Percentiles rank a stretch among this genome's conserved stretches.
phyloP scores from a whole-genome alignment of 257 asterid genomes.

The Jacaranda mimosifolia region DNA sequence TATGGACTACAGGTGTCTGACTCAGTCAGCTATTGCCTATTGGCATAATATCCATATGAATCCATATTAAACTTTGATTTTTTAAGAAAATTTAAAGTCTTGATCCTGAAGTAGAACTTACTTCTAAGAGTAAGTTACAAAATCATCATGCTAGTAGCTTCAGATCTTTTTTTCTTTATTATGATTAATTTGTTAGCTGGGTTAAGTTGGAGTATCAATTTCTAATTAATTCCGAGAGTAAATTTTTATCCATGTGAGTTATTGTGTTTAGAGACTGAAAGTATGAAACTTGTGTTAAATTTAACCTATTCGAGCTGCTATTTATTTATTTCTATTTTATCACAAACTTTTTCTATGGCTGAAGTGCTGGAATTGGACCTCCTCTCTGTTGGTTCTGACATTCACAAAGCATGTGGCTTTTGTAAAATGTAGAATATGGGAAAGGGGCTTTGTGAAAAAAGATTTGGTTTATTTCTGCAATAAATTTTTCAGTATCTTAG shows the following conservation, averaged over 20 bases:
- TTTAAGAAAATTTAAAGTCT: background rate
- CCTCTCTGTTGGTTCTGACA: slow-evolving; percentile 3
- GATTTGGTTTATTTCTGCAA: background rate
- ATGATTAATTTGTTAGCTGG: background rate
- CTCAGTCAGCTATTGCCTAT: background rate
- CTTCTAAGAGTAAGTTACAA: background rate
- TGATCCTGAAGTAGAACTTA: slow-evolving; percentile 5
- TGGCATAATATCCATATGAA: background rate
- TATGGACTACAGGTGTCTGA: background rate
- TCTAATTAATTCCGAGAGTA: background rate
- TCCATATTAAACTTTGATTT: background rate
- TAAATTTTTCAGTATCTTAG: background rate
- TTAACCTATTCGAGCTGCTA: slow-evolving; percentile 6
- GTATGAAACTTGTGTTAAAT: background rate
- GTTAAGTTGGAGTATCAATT: slow-evolving; percentile 1
- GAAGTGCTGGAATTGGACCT: slow-evolving; percentile 19
- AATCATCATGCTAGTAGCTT: slow-evolving; percentile 16
- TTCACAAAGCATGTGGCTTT: background rate
- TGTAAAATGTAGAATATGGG: background rate
- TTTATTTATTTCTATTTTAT: background rate
- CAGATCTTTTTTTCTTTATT: background rate
- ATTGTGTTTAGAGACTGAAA: slow-evolving; percentile 2
- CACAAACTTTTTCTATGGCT: background rate
- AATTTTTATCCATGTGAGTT: background rate
- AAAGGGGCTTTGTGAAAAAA: background rate